These are phyloP conservation scores for Pichia sp. DNA, from an alignment of 1,139 yeast genomes.

Conservation along the genomic window DNA sequence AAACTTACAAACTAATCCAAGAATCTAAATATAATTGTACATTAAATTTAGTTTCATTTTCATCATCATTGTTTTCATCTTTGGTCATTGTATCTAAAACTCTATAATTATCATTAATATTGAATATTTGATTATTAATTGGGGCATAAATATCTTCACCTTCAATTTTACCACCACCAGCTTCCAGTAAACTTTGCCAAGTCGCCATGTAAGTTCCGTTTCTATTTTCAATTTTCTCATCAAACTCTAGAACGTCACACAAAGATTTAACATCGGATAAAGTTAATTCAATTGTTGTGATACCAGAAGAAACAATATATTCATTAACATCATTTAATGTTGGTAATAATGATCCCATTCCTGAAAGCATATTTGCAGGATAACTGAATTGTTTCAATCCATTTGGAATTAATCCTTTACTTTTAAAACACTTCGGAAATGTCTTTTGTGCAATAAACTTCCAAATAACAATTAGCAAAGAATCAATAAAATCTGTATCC, in stretches of 20 bases:
- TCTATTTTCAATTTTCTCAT: slow-evolving; percentile 72
- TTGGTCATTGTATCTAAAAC: slow-evolving; percentile 20
- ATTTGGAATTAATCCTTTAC: slow-evolving; percentile 19
- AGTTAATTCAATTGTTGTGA: slow-evolving; percentile 76
- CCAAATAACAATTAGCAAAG: slow-evolving; percentile 81
- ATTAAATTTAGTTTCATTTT: slow-evolving; percentile 1
- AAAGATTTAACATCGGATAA: slow-evolving; percentile 69
- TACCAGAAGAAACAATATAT: slow-evolving; percentile 67
- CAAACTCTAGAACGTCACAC: slow-evolving; percentile 83
- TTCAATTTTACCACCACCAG: slow-evolving; percentile 43
- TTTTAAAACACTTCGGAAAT: slow-evolving; percentile 60
- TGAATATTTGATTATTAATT: slow-evolving; percentile 24
- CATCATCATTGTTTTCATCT: slow-evolving; percentile 5
- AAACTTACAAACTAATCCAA: slow-evolving; percentile 21
- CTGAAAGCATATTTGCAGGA: slow-evolving; percentile 36
- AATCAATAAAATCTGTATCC: slow-evolving; percentile 88
- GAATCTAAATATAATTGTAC: slow-evolving; percentile 21
- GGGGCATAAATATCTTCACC: slow-evolving; percentile 26
- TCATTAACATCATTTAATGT: slow-evolving; percentile 65
- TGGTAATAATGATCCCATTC: slow-evolving; percentile 39
- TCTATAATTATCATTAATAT: slow-evolving; percentile 27
- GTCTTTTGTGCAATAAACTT: slow-evolving; percentile 70
- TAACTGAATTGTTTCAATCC: slow-evolving; percentile 24
- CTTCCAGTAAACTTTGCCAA: slow-evolving; percentile 53
- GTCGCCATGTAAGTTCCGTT: slow-evolving; percentile 41